These are phyloP conservation scores for Serpula lacrymans DNA, from an alignment of 768 basidiomycete genomes.

Conservation along the genomic window DNA sequence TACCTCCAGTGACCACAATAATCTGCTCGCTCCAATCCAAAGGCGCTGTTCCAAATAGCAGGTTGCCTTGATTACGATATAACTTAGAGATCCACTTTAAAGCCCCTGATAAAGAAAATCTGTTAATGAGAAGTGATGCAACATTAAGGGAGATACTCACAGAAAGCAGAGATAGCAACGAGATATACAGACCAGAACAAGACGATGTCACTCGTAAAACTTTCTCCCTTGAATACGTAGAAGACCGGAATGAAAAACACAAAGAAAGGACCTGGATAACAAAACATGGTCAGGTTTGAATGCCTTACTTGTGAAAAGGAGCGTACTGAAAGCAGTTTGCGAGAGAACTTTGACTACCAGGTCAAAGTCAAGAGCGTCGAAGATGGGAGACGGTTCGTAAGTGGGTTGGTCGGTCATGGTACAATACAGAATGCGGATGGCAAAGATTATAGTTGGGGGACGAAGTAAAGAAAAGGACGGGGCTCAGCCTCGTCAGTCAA, in stretches of 20 bases:
- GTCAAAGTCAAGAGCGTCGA: slow-evolving; percentile 74
- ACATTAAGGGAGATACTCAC: slow-evolving; percentile 42
- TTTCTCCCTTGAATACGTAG: slow-evolving; percentile 66
- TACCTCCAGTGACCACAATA: slow-evolving; percentile 89
- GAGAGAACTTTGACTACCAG: slow-evolving; percentile 73
- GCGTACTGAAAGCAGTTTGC: slow-evolving; percentile 77
- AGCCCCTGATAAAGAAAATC: slow-evolving; percentile 45
- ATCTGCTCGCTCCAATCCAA: slow-evolving; percentile 89
- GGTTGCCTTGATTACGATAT: slow-evolving; percentile 71
- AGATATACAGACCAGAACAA: slow-evolving; percentile 52
- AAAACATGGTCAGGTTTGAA: slow-evolving; percentile 4
- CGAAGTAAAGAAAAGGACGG: slow-evolving; percentile 6
- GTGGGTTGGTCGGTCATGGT: slow-evolving; percentile 15
- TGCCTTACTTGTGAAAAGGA: background rate
- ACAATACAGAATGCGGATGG: background rate
- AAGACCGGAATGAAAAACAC: slow-evolving; percentile 76
- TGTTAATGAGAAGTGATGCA: slow-evolving; percentile 5
- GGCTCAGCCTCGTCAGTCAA: slow-evolving; percentile 14
- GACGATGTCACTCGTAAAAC: slow-evolving; percentile 48
- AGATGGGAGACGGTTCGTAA: slow-evolving; percentile 47
- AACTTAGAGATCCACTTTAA: slow-evolving; percentile 67
- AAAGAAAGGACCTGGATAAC: slow-evolving; percentile 74
- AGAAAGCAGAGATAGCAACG: slow-evolving; percentile 56
- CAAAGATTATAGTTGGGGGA: background rate
- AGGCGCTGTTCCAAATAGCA: slow-evolving; percentile 55